Conservation (phyloP, 2,329 filamentous ascomycete genomes). For the Delphinella strobiligena region DNA sequence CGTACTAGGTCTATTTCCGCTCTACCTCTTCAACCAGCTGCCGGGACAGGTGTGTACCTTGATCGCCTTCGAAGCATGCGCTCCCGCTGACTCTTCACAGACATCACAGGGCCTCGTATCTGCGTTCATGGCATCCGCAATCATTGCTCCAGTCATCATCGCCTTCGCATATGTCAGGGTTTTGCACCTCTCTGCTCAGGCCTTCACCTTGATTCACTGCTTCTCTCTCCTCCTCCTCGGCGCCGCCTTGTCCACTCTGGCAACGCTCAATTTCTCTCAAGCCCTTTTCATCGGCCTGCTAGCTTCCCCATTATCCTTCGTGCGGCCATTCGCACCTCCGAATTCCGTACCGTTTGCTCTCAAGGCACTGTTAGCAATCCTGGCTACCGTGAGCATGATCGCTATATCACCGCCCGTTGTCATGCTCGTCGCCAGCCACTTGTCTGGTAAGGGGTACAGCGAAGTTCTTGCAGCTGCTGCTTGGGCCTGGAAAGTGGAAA, state of each 20-base stretch:
- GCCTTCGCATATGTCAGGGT: slow-evolving; percentile 22
- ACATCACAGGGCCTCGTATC: slow-evolving; percentile 2
- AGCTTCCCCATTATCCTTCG: slow-evolving; percentile 68
- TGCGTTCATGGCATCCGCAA: slow-evolving; percentile 5
- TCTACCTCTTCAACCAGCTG: slow-evolving; percentile 76
- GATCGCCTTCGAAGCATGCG: background rate
- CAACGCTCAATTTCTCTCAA: slow-evolving; percentile 90
- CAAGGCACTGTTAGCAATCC: background rate
- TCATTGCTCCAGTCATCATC: slow-evolving; percentile 18
- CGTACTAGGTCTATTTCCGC: slow-evolving; percentile 63
- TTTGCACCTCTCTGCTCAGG: slow-evolving; percentile 47
- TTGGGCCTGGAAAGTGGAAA: slow-evolving; percentile 11
- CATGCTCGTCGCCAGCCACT: slow-evolving; percentile 6
- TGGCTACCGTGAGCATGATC: slow-evolving; percentile 1
- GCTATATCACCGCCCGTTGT: slow-evolving; percentile 9
- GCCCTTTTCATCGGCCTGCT: slow-evolving; percentile 74
- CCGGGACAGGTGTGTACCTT: slow-evolving; percentile 48
- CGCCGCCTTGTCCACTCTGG: slow-evolving; percentile 81
- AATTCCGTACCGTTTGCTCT: slow-evolving; percentile 1
- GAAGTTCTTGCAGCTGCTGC: slow-evolving; percentile 10
- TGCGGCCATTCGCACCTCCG: slow-evolving; percentile 25
- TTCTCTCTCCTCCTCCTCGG: slow-evolving; percentile 88
- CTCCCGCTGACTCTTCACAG: slow-evolving; percentile 2
- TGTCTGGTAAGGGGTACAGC: slow-evolving; percentile 5
- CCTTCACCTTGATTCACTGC: slow-evolving; percentile 70